Conservation (phyloP, 129 eudicot species). For the Arctium minus region DNA sequence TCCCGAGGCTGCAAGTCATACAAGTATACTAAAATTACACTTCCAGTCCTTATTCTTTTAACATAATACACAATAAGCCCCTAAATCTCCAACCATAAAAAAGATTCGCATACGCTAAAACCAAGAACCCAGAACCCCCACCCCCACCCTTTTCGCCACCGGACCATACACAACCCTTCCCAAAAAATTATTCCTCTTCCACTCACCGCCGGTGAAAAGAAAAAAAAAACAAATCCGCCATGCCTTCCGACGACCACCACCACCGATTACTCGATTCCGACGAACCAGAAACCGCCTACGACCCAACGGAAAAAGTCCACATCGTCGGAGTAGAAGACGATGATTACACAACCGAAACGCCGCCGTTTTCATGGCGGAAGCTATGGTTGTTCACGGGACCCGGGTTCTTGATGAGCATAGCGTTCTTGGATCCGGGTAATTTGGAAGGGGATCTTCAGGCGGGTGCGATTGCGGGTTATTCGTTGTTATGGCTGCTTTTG, state of each 20-base stretch:
- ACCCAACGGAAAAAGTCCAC: slow-evolving; percentile 54
- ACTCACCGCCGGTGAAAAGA: neutral
- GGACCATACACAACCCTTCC: neutral
- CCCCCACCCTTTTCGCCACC: neutral
- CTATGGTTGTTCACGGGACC: slow-evolving; percentile 93
- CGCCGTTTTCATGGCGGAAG: slow-evolving; percentile 89
- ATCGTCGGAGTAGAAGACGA: slow-evolving; percentile 41
- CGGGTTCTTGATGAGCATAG: slow-evolving; percentile 91
- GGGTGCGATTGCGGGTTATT: slow-evolving; percentile 95
- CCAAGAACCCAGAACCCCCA: neutral
- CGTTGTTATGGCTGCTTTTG: slow-evolving; percentile 76
- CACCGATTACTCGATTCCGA: slow-evolving; percentile 30
- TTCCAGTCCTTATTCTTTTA: neutral
- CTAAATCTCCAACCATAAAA: neutral
- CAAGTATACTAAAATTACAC: neutral
- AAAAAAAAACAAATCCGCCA: neutral
- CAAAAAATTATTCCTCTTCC: neutral
- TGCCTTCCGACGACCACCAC: slow-evolving; percentile 38
- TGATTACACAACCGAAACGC: slow-evolving; percentile 28
- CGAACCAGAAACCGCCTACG: slow-evolving; percentile 59
- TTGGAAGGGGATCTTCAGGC: slow-evolving; percentile 94
- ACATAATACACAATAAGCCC: neutral
- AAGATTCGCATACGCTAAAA: neutral
- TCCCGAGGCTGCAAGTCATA: neutral
- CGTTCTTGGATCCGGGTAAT: slow-evolving; percentile 94